Evolutionary conservation across 1,284 basidiomycete genomes (phyloP), one percentile per base, ranked within the genome.

Genomic region (Trichosporon faecale): DNA sequence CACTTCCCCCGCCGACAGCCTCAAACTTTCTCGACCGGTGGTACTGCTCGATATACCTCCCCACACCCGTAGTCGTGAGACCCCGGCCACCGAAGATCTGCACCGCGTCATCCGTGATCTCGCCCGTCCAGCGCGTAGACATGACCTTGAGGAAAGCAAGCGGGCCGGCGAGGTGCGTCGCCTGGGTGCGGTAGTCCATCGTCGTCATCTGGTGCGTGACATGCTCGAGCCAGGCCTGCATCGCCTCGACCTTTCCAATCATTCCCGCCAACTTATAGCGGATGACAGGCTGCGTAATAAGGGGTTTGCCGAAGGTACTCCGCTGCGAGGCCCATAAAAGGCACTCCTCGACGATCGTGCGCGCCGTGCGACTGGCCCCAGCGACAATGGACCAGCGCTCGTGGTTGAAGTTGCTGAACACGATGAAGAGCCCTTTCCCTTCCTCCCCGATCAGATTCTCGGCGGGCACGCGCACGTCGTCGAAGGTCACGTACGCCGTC

Each of bases 201-300:
- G 94, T 90, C 80, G 88, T 89, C 94, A 96, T 96, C 83, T 96
- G 94, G 81, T 91, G 89, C 0, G 94, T 95, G 72, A 96, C 85
- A 78, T 89, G 91, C 74, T 98, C 95, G 29, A 96, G 85, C 93
- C 94, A 97, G 64, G 88, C 88, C 79, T 97, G 94, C 68, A 88
- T 89, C 0, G 91, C 89, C 84, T 95, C 93, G 40, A 88, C 87
- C 70, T 92, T 90, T 25, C 91, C 88, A 71, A 95, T 93, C 91
- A 95, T 94, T 29, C 86, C 85, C 1, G 93, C 93, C 64, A 96
- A 83, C 68, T 82, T 85, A 64, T 66, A 87, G 68, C 94, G 88
- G 76, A 97, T 90, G 72, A 95, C 91, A 6, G 94, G 88, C 80
- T 93, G 91, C 7, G 89, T 88, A 18, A 90, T 88, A 21, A 95